These are phyloP conservation scores for Naganishia sp. DNA, from an alignment of 1,284 basidiomycete genomes.

Conservation along the genomic window DNA sequence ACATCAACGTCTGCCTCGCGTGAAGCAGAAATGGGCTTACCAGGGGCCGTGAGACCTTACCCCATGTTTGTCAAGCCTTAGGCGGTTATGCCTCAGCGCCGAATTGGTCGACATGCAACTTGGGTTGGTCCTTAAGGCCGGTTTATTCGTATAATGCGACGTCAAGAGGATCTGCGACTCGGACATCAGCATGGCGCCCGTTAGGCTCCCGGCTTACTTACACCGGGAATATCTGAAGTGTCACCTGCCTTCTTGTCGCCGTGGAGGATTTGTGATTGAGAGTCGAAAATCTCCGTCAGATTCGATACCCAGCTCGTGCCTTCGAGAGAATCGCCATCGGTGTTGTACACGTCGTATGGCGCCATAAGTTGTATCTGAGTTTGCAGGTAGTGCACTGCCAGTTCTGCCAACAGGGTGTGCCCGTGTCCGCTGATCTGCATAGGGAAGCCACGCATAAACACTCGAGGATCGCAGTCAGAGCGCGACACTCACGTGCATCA, in stretches of 20 bases:
- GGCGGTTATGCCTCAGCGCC: conserved; percentile 30
- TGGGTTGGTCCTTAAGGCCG: conserved; percentile 37
- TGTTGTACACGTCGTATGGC: conserved; percentile 31
- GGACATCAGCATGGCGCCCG: conserved; percentile 5
- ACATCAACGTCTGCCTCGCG: neutral
- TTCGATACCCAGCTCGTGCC: neutral
- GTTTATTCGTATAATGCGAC: conserved; percentile 37
- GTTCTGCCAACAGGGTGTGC: conserved; percentile 42
- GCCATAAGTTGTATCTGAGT: conserved; percentile 49
- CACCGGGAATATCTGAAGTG: conserved; percentile 34
- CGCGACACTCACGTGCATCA: conserved; percentile 44
- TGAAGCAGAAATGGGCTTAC: neutral
- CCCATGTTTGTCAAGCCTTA: neutral
- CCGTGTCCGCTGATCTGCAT: conserved; percentile 47
- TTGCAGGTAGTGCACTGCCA: conserved; percentile 47
- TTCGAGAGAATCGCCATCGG: neutral
- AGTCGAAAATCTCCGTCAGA: neutral
- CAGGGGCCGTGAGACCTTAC: neutral
- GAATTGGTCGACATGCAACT: conserved; percentile 44
- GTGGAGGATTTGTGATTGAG: neutral
- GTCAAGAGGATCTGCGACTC: conserved; percentile 39
- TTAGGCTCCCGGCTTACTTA: conserved; percentile 26
- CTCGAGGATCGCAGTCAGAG: neutral
- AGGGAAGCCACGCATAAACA: neutral
- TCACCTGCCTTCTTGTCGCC: neutral